Evolutionary conservation across 306 rosid species (phyloP).

Genomic region (Lupinus albus): DNA sequence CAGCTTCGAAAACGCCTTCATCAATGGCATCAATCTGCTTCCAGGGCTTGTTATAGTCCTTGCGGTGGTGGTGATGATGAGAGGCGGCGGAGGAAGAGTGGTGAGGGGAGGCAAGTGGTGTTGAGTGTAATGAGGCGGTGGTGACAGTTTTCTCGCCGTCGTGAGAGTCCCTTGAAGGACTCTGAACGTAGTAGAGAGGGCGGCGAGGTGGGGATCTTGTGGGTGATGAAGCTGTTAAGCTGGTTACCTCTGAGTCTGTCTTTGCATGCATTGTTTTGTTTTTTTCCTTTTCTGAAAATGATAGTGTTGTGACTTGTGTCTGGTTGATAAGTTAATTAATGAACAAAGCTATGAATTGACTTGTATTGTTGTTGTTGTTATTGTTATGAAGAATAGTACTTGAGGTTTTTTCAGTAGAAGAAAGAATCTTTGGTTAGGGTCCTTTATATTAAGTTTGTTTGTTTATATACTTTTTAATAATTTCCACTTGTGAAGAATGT

Average conservation of each 20-base stretch:
- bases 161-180: constrained; percentile 94
- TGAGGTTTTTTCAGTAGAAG: too few species aligned
- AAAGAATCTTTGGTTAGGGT: too few species aligned
- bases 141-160: constrained; percentile 93
- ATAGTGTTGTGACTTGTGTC: background rate
- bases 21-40: constrained; percentile 79
- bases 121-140: constrained; percentile 83
- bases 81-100: constrained; percentile 78
- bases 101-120: constrained; percentile 91
- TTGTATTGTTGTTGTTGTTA: background rate
- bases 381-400: too few species aligned
- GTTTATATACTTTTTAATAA: too few species aligned
- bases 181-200: constrained; percentile 83
- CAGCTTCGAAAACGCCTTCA: constrained; percentile 74
- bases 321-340: too few species aligned
- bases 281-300: background rate
- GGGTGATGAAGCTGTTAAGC: constrained; percentile 78
- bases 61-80: constrained; percentile 22
- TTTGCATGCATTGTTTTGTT: constrained; percentile 70
- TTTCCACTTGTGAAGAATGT: too few species aligned
- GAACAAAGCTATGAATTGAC: background rate
- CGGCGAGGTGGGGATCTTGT: constrained; percentile 91
- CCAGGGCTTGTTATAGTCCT: constrained; percentile 58
- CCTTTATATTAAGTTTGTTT: too few species aligned
- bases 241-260: constrained; percentile 93